phyloP scores from a whole-genome alignment of 2,329 filamentous ascomycete genomes.

The Aspergillus japonicus region DNA sequence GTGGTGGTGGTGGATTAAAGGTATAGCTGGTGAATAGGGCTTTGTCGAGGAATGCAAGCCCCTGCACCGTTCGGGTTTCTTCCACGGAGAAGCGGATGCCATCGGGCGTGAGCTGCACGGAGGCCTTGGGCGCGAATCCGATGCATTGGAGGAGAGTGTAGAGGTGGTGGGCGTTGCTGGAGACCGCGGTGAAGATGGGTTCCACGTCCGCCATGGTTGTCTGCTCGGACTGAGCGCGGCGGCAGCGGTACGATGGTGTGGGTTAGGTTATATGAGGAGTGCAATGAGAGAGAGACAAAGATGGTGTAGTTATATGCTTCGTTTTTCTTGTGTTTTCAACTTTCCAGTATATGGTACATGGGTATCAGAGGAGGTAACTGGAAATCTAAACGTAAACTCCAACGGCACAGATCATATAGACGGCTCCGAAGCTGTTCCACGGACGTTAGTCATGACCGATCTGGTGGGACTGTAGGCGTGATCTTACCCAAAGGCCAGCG shows the following conservation, averaged over 20 bases:
- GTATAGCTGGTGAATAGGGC: constrained; percentile 83
- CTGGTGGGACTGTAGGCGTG: constrained; percentile 4
- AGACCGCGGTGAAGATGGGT: constrained; percentile 60
- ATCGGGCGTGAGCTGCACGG: constrained; percentile 75
- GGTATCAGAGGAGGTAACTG: constrained; percentile 23
- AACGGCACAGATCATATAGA: constrained; percentile 98
- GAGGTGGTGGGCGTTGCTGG: constrained; percentile 61
- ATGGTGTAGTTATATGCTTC: constrained; percentile 23
- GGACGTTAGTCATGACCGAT: constrained; percentile 11
- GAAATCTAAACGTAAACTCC: constrained; percentile 85
- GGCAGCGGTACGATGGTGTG: constrained; percentile 8
- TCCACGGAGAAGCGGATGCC: constrained; percentile 86
- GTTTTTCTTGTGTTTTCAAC: constrained; percentile 18
- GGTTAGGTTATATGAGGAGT: constrained; percentile 17
- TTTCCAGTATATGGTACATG: constrained; percentile 37
- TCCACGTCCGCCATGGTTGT: constrained; percentile 22
- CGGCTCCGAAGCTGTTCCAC: constrained; percentile 73
- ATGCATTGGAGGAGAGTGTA: constrained; percentile 62
- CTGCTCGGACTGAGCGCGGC: constrained; percentile 6
- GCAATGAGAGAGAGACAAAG: constrained; percentile 7
- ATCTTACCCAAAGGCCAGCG: constrained; percentile 81
- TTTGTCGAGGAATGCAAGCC: constrained; percentile 81
- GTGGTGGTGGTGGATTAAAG: constrained; percentile 53
- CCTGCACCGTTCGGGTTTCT: constrained; percentile 88
- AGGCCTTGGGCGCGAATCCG: constrained; percentile 58